Base-by-base conservation (phyloP, 768 basidiomycete genomes). In the Heimioporus sp. region DNA sequence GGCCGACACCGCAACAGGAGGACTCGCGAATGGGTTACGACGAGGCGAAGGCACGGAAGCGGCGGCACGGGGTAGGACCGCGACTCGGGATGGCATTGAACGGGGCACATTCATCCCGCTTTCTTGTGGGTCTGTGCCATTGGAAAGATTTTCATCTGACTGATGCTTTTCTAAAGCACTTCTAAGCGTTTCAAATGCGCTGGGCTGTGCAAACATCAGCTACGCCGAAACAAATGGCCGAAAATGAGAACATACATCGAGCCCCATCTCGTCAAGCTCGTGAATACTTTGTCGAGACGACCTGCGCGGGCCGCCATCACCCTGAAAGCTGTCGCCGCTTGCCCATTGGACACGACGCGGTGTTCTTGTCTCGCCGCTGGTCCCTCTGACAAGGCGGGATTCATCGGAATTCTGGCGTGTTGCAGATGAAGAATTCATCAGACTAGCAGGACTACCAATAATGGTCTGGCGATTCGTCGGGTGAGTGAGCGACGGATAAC, bases 321-420 rank as follows among this genome's bases (percentile, higher is more conserved):
- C 16, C 45, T 59, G 55, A 34, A 57, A 54, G 9, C 65, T 60
- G n/a, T 64, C 61, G 21, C 56, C 55, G 45, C 69, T 67, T 11
- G 73, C 66, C 81, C 80, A 81, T 55, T 82, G 81, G 3, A 83
- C 78, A 43, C 76, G 79, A 20, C 77, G 74, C 2, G 77, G 78
- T 2, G 77, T 77, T 54, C 76, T 76, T n/a, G 63, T 62, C 5
- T 75, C 77, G 15, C 48, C 48, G 3, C 59, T 47, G 5, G 60
- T 42, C 10, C 53, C 62, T 13, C 56, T 60, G 5, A 64, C 60
- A 19, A 49, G 53, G 31, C 57, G 54, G 17, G 59, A 44, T 10
- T 52, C 53, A 13, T 55, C 46, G 17, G 45, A 31, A 51, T 53
- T 21, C 31, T n/a, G 49, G 13, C 5, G 31, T 31, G 55, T 47